Base-by-base conservation (phyloP, 805 yeast genomes). In the Debaryomyces castellii region DNA sequence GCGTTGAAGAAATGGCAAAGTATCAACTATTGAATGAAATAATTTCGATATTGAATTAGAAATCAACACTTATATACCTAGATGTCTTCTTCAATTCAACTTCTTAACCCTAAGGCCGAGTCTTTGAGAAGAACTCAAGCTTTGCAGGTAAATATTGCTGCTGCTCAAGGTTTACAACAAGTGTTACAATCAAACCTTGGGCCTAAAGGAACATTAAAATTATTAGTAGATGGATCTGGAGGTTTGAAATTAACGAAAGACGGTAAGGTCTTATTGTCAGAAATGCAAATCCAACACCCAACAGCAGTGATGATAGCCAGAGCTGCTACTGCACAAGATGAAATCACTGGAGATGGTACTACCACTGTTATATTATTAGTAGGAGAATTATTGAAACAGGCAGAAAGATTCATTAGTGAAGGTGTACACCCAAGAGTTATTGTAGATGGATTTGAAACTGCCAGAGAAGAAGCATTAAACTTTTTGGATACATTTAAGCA, bases 341-440 rank as follows among this genome's bases (percentile, higher is more conserved):
- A 94, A 67, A 89, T 94, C 62, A 88, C 98, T n/a, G 99, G 99
- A 41, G 99, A 94, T 68, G 99, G 99, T 52, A 94, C 99, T 45
- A 92, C 98, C 5, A 87, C 97, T 1, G 99, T 94, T 44, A 92
- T 91, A 38, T 76, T 95, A 51, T 77, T 91, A 45, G 99, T 94
- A 36, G 99, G 99, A 45, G 97, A 92, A 66, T 74, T 94, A 50
- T 77, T 94, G 63, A 89, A 88, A 64, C 98, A 94, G 68, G 97
- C 98, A 22, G 94, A 92, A 64, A 79, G 97, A 55, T 91, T 81
- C 63, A 82, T 89, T 47, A 78, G 83, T 53, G 99, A 94, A 70
- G 99, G 99, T 44, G 86, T 94, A 41, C 99, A 94, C 69, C 98
- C 99, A 34, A 78, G 98, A 56, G 85, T 92, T 43, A 76, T 94